Conservation (phyloP, 306 rosid species). For the Begonia masoniana region DNA sequence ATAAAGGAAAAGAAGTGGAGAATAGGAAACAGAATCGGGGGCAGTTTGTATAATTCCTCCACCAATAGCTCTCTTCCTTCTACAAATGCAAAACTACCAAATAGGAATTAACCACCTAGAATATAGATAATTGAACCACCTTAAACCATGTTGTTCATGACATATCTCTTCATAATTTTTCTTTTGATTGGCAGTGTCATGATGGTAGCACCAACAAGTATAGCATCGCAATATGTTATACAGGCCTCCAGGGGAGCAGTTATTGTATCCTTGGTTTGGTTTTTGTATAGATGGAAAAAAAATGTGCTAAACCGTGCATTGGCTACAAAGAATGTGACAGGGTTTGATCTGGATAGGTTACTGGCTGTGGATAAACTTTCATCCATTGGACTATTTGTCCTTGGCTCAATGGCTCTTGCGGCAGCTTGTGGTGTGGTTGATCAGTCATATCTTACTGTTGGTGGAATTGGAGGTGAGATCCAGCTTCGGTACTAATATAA, state of each 20-base stretch:
- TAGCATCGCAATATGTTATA: constrained; percentile 51
- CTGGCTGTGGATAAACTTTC: constrained; percentile 62
- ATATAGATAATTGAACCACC: too few relatives aligned
- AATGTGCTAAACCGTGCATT: constrained; percentile 42
- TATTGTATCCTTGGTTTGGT: constrained; percentile 74
- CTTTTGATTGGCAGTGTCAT: constrained; percentile 44
- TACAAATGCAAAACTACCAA: too few relatives aligned
- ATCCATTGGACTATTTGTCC: constrained; percentile 64
- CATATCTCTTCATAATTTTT: too few relatives aligned
- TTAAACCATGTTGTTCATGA: too few relatives aligned
- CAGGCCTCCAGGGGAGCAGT: constrained; percentile 73
- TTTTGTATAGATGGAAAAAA: constrained; percentile 76
- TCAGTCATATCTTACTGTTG: constrained; percentile 77
- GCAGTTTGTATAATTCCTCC: too few relatives aligned
- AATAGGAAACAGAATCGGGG: too few relatives aligned
- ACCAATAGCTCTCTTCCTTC: constrained; percentile 5
- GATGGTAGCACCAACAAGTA: constrained; percentile 79
- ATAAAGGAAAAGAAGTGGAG: too few relatives aligned
- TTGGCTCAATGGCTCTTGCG: constrained; percentile 84
- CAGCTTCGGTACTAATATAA: too few relatives aligned
- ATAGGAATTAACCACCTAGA: too few relatives aligned
- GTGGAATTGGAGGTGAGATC: constrained; percentile 82
- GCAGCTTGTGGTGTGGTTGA: constrained; percentile 95
- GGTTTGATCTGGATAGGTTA: constrained; percentile 59
- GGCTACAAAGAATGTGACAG: constrained; percentile 20